Evolutionary conservation across 441 rosid genomes (phyloP).

Genomic region (Mallotus repandus): DNA sequence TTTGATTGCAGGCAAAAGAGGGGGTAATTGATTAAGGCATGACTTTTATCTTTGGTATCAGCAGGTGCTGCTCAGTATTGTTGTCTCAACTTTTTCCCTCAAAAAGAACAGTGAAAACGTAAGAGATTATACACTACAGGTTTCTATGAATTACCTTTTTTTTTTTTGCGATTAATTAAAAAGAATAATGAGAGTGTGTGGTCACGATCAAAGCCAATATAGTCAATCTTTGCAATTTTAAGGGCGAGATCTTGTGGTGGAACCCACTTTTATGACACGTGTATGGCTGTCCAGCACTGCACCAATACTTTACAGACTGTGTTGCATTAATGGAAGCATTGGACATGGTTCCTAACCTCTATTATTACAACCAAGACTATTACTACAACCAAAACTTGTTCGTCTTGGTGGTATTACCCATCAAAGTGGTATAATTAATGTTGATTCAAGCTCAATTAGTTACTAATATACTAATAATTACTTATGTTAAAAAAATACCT

Average conservation of each 20-base stretch:
- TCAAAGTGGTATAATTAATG: no score
- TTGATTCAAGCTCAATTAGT: no score
- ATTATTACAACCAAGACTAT: no score
- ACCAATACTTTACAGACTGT: conserved; percentile 23
- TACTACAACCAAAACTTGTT: no score
- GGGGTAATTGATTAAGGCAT: neutral
- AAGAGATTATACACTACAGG: no score
- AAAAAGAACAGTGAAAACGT: neutral
- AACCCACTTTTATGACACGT: conserved; percentile 15
- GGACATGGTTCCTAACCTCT: neutral
- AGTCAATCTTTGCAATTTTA: conserved; percentile 12
- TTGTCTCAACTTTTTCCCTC: conserved; percentile 7
- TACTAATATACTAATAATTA: no score
- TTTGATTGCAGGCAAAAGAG: neutral
- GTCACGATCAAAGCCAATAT: conserved; percentile 20
- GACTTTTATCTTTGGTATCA: neutral
- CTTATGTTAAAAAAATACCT: no score
- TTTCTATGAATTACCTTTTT: neutral
- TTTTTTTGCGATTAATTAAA: neutral
- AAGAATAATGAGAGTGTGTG: conserved; percentile 1
- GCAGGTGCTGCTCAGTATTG: neutral
- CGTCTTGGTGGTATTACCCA: no score
- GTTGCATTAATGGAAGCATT: conserved; percentile 24
- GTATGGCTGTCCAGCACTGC: conserved; percentile 5
- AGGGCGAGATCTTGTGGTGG: conserved; percentile 14